Base-by-base conservation (phyloP, 2,329 filamentous ascomycete species). In the Ceratocystiopsis brevicomis region DNA sequence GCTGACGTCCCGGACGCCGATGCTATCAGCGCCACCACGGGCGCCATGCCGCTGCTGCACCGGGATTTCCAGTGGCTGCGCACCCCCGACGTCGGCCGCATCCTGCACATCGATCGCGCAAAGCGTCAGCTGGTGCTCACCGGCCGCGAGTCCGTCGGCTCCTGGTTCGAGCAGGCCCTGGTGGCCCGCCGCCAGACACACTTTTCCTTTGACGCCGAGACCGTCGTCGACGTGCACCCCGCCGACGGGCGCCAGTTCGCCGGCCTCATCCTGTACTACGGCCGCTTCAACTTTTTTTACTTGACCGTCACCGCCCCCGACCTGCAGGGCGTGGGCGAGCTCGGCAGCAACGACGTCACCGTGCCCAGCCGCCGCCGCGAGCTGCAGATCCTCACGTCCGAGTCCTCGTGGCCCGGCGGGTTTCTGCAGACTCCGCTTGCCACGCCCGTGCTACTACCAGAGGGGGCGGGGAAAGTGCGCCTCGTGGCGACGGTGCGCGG, bases 201-300 rank as follows among this genome's bases (percentile, higher is more conserved):
- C 52, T 78, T 95, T 57, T 80, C 83, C 8, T 81, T 90, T 52
- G 93, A 88, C 54, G 76, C 92, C 60, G 88, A 95, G 61, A 73
- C 81, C 32, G 85, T 84, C 39, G 93, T 92, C 47, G 85, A 93
- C 45, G 76, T 73, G 50, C 56, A 59, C 0, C 73, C 73, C 0
- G 54, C 57, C 0, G 73, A 78, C 50, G 72, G 76, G 59, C 63
- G 73, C 12, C 66, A 76, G 49, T 77, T 73, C 46, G 73, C 73
- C 0, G 73, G 74, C 0, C 57, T 78, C 9, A 69, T 68, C 13
- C 69, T 71, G 0, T 78, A 78, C 55, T 78, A 78, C 57, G 71
- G 67, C 52, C 69, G 73, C 4, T 77, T 63, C 58, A 78, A 78
- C 56, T 78, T 76, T 56, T 77, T 75, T 59, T 78, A 77, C 50